phyloP scores from a whole-genome alignment of 257 asterid species.

The Nicotiana sylvestris region DNA sequence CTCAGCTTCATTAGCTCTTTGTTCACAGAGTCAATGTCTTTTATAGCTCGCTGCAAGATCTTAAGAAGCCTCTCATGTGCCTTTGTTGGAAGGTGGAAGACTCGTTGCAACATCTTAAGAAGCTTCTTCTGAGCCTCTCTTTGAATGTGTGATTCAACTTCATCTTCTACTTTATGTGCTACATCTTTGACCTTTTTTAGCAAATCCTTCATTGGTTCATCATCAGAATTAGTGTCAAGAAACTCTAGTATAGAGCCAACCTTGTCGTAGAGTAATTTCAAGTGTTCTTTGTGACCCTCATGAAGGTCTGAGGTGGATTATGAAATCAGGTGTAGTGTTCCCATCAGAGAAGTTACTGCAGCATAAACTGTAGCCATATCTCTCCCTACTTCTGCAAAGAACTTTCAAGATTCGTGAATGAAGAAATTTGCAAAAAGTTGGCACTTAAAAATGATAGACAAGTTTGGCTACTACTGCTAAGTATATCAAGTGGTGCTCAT shows the following conservation, averaged over 20 bases:
- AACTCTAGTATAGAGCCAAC: no score
- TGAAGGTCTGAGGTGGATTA: no score
- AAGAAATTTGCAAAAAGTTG: background rate
- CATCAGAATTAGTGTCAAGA: no score
- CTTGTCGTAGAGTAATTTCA: no score
- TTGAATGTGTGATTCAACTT: background rate
- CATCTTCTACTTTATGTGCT: background rate
- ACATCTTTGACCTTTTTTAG: no score
- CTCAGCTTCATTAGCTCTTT: background rate
- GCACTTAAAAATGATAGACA: background rate
- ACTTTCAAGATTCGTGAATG: background rate
- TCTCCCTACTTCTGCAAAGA: no score
- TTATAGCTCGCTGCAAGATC: background rate
- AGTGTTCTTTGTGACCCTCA: no score
- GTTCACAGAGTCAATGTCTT: background rate
- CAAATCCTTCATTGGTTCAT: no score
- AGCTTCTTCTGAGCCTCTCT: background rate
- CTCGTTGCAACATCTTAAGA: background rate
- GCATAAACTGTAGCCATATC: background rate
- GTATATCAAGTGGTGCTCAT: background rate
- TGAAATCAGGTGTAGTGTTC: background rate
- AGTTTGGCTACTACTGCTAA: background rate
- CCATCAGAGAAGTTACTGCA: background rate
- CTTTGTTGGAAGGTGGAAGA: background rate
- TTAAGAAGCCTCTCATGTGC: background rate